These are phyloP conservation scores for Komagataella pseudopastoris DNA, from an alignment of 805 yeast species.

Conservation along the genomic window DNA sequence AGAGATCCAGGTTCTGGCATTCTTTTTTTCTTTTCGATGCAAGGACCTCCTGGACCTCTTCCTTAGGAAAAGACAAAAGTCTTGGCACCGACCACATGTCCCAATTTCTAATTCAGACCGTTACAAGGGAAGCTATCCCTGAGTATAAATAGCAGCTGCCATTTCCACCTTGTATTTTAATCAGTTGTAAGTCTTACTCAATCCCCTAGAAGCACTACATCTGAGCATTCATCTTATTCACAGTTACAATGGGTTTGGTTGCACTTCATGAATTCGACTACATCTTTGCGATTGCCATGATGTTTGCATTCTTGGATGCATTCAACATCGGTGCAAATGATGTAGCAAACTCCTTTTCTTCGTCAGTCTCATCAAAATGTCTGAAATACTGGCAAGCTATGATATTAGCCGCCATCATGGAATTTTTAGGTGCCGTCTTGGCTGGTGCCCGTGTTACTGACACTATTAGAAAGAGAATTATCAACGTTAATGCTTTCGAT, in stretches of 20 bases:
- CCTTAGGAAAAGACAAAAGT: not conserved
- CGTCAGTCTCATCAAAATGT: constrained; percentile 58
- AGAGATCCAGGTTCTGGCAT: not conserved
- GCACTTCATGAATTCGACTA: constrained; percentile 48
- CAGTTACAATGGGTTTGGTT: not conserved
- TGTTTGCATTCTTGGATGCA: constrained; percentile 68
- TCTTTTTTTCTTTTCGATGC: not conserved
- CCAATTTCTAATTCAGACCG: not conserved
- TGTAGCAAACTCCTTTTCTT: constrained; percentile 71
- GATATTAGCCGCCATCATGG: constrained; percentile 57
- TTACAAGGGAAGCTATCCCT: not conserved
- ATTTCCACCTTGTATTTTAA: not conserved
- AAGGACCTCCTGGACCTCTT: not conserved
- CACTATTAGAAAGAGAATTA: constrained; percentile 54
- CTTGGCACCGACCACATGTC: not conserved
- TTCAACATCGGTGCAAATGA: constrained; percentile 76
- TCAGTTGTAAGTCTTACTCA: not conserved
- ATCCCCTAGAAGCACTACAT: not conserved
- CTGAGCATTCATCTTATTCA: not conserved
- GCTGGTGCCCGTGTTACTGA: constrained; percentile 67
- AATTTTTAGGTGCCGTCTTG: constrained; percentile 61
- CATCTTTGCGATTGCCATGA: constrained; percentile 52
- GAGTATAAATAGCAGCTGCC: not conserved
- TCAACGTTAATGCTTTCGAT: constrained; percentile 33
- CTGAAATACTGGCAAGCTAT: constrained; percentile 65